phyloP scores from a whole-genome alignment of 164 flowering plant genomes.

The Saururus chinensis region DNA sequence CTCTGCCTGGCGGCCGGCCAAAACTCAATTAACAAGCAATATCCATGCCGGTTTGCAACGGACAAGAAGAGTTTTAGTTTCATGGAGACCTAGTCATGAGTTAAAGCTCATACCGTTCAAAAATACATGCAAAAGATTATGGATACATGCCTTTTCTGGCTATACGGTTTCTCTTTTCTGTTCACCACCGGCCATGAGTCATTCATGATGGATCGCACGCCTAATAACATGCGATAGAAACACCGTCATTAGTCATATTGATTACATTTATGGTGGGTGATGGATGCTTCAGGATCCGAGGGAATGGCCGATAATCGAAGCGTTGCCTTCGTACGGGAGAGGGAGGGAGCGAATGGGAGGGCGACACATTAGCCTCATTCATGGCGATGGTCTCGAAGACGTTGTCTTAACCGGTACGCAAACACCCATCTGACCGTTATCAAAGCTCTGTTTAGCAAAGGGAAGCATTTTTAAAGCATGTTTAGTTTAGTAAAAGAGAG shows the following conservation, averaged over 20 bases:
- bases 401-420: conserved; percentile 77
- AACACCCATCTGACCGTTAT: not conserved
- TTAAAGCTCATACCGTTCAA: not conserved
- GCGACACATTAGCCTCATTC: conserved; percentile 93
- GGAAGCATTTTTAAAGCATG: too few species aligned
- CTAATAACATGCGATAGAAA: not conserved
- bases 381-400: conserved; percentile 63
- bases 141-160: too few species aligned
- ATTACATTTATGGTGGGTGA: not conserved
- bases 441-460: too few species aligned
- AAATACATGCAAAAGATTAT: not conserved
- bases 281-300: conserved; percentile 39
- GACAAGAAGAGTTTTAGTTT: too few species aligned
- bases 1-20: too few species aligned
- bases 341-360: conserved; percentile 96
- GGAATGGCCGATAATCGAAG: conserved; percentile 91
- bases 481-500: too few species aligned
- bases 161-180: not conserved
- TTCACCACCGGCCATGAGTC: not conserved
- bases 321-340: conserved; percentile 95
- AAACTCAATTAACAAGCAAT: too few species aligned
- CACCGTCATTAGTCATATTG: not conserved
- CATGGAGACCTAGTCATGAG: not conserved
- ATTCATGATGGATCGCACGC: not conserved
- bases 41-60: too few species aligned